Percentiles rank a stretch among this genome's conserved stretches.
Evolutionary conservation across 2,329 filamentous ascomycete genomes (phyloP).

Genomic region (Diaporthe humulicola): DNA sequence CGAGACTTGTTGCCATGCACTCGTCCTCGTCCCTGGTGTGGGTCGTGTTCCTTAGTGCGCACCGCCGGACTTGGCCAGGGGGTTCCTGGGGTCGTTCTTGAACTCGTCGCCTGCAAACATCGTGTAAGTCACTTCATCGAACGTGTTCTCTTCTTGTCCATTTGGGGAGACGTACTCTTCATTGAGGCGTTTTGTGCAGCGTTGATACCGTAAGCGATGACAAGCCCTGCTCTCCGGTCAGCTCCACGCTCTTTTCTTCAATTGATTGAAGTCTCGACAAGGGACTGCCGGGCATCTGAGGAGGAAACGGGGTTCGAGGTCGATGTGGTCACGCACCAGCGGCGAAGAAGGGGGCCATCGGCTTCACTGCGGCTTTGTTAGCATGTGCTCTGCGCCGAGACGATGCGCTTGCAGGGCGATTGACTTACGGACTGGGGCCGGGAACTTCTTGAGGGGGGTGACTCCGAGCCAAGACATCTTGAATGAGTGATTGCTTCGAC

Average conservation of each 20-base stretch:
- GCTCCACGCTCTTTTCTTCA: conserved; percentile 36
- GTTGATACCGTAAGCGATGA: conserved; percentile 95
- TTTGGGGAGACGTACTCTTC: conserved; percentile 70
- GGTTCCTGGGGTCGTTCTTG: conserved; percentile 97
- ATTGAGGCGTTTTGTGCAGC: conserved; percentile 82
- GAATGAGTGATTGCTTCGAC: conserved; percentile 55
- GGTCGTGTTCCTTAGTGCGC: conserved; percentile 56
- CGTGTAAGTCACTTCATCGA: conserved; percentile 37
- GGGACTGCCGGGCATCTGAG: too few relatives aligned
- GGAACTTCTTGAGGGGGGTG: conserved; percentile 81
- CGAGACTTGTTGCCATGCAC: conserved; percentile 6
- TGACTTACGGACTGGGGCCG: conserved; percentile 80
- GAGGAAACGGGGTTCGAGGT: not conserved
- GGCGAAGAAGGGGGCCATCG: conserved; percentile 92
- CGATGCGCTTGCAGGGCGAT: conserved; percentile 46
- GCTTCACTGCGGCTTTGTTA: conserved; percentile 75
- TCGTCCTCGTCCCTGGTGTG: not conserved
- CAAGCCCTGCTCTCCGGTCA: conserved; percentile 68
- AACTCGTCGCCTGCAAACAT: conserved; percentile 83
- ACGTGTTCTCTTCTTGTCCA: not conserved
- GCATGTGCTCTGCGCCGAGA: conserved; percentile 42
- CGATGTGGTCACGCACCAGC: conserved; percentile 78
- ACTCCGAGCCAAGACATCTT: conserved; percentile 82
- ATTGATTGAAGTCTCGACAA: conserved; percentile 39
- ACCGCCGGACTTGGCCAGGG: conserved; percentile 63